Evolutionary conservation across 352 stramenopile species (phyloP).

Genomic region (Phytophthora chlamydospora): DNA sequence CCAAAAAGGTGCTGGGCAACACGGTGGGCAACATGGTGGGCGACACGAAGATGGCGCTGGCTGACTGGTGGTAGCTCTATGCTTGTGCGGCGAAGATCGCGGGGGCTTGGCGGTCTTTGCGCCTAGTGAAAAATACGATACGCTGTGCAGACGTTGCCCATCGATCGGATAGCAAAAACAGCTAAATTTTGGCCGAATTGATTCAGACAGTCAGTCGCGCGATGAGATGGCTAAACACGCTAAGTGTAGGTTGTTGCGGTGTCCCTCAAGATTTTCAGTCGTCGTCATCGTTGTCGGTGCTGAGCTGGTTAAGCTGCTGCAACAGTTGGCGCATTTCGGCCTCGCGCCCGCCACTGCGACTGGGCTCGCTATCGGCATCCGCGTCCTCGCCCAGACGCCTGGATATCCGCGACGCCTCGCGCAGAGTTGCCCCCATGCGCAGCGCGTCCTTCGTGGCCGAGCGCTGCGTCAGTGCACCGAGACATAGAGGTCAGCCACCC

Average conservation of each 20-base stretch:
- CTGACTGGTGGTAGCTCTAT: no score
- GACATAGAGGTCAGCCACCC: no score
- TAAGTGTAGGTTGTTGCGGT: conserved; percentile 3
- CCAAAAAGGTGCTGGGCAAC: no score
- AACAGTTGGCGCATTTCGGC: conserved; percentile 46
- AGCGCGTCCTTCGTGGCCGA: conserved; percentile 18
- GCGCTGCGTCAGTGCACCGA: no score
- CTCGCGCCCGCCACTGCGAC: conserved; percentile 28
- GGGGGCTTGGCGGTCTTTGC: background rate
- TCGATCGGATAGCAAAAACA: conserved; percentile 13
- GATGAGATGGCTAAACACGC: conserved; percentile 16
- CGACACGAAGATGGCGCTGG: no score
- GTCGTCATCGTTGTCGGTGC: conserved; percentile 5
- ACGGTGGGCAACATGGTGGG: no score
- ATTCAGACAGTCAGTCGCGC: background rate
- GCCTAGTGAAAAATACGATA: background rate
- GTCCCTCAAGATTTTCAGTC: conserved; percentile 5
- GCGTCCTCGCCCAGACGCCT: conserved; percentile 3
- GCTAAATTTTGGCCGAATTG: conserved; percentile 15
- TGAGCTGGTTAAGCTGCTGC: conserved; percentile 41
- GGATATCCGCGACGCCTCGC: conserved; percentile 28
- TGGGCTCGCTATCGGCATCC: background rate
- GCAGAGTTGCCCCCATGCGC: conserved; percentile 20
- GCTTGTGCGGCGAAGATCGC: background rate
- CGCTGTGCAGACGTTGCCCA: conserved; percentile 22